phyloP scores from a whole-genome alignment of 768 basidiomycete species.

The Auriscalpium orientale region DNA sequence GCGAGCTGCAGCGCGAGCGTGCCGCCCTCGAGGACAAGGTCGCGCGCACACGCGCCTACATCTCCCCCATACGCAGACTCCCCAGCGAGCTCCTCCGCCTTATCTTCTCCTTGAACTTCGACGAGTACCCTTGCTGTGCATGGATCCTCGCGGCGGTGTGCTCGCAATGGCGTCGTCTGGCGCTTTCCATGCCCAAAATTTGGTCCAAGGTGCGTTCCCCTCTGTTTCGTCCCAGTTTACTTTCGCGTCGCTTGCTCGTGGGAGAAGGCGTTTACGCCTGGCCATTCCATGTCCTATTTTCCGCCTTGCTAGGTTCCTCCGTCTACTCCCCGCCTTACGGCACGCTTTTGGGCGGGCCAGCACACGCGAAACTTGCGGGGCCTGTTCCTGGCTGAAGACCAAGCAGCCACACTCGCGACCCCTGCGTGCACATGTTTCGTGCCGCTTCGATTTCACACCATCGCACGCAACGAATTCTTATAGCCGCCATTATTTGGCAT shows the following conservation, averaged over 20 bases:
- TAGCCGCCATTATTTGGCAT: slow-evolving; percentile 1
- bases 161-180: slow-evolving; percentile 55
- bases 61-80: slow-evolving; percentile 64
- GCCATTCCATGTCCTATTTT: background rate
- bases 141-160: slow-evolving; percentile 73
- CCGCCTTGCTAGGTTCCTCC: background rate
- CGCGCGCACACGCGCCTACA: slow-evolving; percentile 48
- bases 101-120: slow-evolving; percentile 64
- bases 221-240: background rate
- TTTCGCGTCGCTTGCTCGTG: background rate
- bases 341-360: background rate
- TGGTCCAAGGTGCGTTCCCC: slow-evolving; percentile 62
- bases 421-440: no score
- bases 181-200: slow-evolving; percentile 55
- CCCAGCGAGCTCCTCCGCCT: slow-evolving; percentile 67
- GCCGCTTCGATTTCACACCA: no score
- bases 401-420: no score
- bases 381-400: no score
- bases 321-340: background rate
- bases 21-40: slow-evolving; percentile 40
- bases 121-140: slow-evolving; percentile 63
- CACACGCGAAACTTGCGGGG: background rate
- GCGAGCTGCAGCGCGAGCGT: slow-evolving; percentile 44
- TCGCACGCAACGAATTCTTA: no score
- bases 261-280: background rate